phyloP scores from a whole-genome alignment of 257 asterid genomes.

The Perilla frutescens region DNA sequence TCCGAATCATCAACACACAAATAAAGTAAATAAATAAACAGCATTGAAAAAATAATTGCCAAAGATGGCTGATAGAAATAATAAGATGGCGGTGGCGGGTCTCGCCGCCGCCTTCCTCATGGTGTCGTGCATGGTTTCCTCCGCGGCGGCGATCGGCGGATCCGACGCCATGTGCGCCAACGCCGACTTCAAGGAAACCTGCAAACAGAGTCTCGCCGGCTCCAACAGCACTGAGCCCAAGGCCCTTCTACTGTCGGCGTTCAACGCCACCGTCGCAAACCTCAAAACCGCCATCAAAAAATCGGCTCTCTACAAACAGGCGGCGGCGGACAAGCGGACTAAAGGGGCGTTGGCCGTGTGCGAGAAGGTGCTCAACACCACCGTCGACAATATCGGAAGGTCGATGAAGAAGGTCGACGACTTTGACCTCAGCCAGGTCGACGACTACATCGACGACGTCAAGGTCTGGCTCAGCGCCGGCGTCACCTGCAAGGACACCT shows the following conservation, averaged over 20 bases:
- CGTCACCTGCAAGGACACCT: slow-evolving; percentile 62
- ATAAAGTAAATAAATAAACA: neutral
- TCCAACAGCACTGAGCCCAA: slow-evolving; percentile 55
- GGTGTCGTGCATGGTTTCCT: slow-evolving; percentile 62
- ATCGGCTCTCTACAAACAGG: slow-evolving; percentile 46
- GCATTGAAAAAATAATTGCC: neutral
- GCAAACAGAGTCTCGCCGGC: slow-evolving; percentile 48
- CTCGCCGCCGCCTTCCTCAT: slow-evolving; percentile 60
- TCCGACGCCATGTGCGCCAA: slow-evolving; percentile 52
- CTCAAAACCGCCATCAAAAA: slow-evolving; percentile 46
- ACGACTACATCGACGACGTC: slow-evolving; percentile 56
- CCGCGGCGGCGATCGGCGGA: slow-evolving; percentile 19
- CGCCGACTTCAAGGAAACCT: slow-evolving; percentile 62
- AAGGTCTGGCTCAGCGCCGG: slow-evolving; percentile 82
- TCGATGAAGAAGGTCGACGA: slow-evolving; percentile 44
- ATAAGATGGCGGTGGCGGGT: slow-evolving; percentile 51
- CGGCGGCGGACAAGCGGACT: slow-evolving; percentile 52
- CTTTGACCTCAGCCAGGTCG: slow-evolving; percentile 40
- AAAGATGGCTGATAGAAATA: slow-evolving; percentile 45
- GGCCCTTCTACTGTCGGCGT: slow-evolving; percentile 51
- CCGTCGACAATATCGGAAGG: slow-evolving; percentile 55
- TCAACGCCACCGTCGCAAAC: slow-evolving; percentile 49
- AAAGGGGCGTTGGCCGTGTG: slow-evolving; percentile 66
- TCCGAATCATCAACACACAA: neutral
- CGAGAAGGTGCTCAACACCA: slow-evolving; percentile 50